A percentile compares a stretch with the other conserved stretches of the same genome.
Evolutionary conservation across 352 stramenopile genomes (phyloP).

Genomic region (Phytophthora brassicae): DNA sequence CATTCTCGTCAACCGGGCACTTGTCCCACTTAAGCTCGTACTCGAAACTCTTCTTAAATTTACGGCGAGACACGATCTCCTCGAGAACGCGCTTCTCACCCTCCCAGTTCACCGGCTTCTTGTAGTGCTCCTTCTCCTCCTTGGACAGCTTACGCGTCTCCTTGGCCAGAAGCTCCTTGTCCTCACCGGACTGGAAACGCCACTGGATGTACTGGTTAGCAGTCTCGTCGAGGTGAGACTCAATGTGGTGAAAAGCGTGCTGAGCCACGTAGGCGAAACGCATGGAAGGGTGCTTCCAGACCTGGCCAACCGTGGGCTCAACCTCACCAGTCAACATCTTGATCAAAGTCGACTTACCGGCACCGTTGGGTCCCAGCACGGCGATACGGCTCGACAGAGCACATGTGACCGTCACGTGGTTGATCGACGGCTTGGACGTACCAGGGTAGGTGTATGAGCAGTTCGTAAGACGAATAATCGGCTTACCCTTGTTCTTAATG

Average conservation of each 20-base stretch:
- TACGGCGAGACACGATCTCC: slow-evolving; percentile 90
- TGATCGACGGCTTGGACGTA: slow-evolving; percentile 77
- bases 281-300: slow-evolving; percentile 89
- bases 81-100: slow-evolving; percentile 90
- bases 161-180: slow-evolving; percentile 92
- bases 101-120: slow-evolving; percentile 95
- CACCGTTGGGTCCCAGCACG: slow-evolving; percentile 89
- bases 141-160: slow-evolving; percentile 89
- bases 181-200: slow-evolving; percentile 93
- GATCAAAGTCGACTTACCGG: slow-evolving; percentile 96
- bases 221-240: slow-evolving; percentile 95
- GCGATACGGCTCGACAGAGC: slow-evolving; percentile 82
- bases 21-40: slow-evolving; percentile 98
- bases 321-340: slow-evolving; percentile 93
- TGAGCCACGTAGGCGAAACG: slow-evolving; percentile 97
- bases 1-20: slow-evolving; percentile 94
- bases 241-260: slow-evolving; percentile 98
- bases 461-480: slow-evolving; percentile 88
- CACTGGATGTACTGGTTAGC: slow-evolving; percentile 98
- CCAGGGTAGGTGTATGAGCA: slow-evolving; percentile 87
- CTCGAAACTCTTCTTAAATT: slow-evolving; percentile 95
- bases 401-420: slow-evolving; percentile 79
- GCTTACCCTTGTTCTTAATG: slow-evolving; percentile 92
- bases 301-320: slow-evolving; percentile 62
- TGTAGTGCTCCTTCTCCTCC: slow-evolving; percentile 94